Percentiles rank a stretch among this genome's conserved stretches.
phyloP scores from a whole-genome alignment of 2,329 filamentous ascomycete species.

The Hypoxylon sp. region DNA sequence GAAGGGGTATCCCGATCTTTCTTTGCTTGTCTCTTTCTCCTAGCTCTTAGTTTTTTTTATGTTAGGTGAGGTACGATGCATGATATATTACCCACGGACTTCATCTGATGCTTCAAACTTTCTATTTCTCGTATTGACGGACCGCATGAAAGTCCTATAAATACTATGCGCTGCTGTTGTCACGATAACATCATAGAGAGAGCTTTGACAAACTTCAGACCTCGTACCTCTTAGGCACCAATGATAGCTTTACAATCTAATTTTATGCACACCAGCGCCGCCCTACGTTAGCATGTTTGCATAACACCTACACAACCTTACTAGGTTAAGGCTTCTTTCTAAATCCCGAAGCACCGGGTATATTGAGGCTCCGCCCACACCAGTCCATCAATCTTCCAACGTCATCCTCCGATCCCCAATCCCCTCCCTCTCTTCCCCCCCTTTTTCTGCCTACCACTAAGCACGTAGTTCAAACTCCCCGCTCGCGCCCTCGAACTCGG shows the following conservation, averaged over 20 bases:
- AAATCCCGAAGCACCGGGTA: not conserved
- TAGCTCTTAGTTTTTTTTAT: not conserved
- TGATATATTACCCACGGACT: not conserved
- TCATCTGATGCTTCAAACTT: constrained; percentile 2
- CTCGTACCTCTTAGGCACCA: not conserved
- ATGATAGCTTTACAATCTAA: not conserved
- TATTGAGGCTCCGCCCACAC: not conserved
- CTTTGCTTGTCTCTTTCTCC: no score
- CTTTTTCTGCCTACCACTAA: not conserved
- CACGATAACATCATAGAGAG: not conserved
- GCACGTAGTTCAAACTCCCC: constrained; percentile 61
- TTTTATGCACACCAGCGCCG: not conserved
- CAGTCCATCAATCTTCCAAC: constrained; percentile 22
- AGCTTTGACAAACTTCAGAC: not conserved
- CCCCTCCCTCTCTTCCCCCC: not conserved
- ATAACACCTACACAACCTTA: not conserved
- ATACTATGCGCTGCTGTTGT: constrained; percentile 1
- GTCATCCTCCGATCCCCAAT: not conserved
- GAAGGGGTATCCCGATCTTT: not conserved
- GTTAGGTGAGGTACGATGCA: not conserved
- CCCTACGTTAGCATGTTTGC: not conserved
- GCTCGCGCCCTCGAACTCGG: constrained; percentile 77
- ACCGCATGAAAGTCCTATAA: not conserved
- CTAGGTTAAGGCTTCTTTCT: not conserved
- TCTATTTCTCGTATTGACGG: constrained; percentile 11